Evolutionary conservation across 2,329 filamentous ascomycete genomes (phyloP).

Genomic region (Fusarium zealandicum): DNA sequence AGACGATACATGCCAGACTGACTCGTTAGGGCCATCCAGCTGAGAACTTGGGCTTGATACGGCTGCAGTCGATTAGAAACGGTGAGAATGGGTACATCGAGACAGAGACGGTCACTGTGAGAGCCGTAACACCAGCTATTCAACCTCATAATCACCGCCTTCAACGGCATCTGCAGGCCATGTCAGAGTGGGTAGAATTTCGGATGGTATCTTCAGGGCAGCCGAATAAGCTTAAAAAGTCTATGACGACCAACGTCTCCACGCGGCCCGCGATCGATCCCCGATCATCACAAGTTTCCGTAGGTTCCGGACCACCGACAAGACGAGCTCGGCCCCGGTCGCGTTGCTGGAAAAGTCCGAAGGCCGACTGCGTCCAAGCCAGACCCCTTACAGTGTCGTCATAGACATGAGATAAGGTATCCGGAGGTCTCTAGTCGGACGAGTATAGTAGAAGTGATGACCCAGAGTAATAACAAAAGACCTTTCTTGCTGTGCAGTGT

Average conservation of each 20-base stretch:
- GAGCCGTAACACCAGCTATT: background rate
- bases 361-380: constrained; percentile 16
- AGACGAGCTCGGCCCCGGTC: constrained; percentile 1
- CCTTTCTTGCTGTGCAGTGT: too few species aligned
- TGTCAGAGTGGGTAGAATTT: background rate
- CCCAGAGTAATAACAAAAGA: background rate
- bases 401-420: constrained; percentile 14
- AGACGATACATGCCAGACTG: background rate
- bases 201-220: constrained; percentile 12
- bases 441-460: background rate
- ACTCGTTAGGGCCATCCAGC: background rate
- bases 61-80: too few species aligned
- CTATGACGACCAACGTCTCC: constrained; percentile 26
- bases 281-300: background rate
- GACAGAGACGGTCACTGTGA: too few species aligned
- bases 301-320: background rate
- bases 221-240: constrained; percentile 16
- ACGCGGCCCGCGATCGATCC: background rate
- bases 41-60: too few species aligned
- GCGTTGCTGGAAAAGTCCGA: constrained; percentile 26
- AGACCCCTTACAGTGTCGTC: constrained; percentile 16
- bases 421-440: background rate
- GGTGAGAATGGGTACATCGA: too few species aligned
- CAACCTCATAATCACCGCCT: background rate
- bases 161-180: background rate